These are phyloP conservation scores for Rhododendron williamsianum DNA, from an alignment of 148 eudicot species.

Conservation along the genomic window DNA sequence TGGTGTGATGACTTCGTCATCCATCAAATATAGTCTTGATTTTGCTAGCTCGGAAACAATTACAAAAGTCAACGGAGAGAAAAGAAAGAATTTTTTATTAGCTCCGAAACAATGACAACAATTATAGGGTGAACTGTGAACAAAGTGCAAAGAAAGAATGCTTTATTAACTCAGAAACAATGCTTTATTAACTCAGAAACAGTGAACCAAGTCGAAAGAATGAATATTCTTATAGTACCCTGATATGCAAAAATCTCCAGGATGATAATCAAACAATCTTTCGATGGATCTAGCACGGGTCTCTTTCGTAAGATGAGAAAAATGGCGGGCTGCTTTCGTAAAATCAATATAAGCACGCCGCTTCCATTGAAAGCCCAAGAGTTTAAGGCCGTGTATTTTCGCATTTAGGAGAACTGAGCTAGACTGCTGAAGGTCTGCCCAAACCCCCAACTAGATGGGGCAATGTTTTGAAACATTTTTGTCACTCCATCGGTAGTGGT, in stretches of 20 bases:
- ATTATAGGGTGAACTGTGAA: too few species aligned
- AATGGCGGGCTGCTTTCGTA: slow-evolving; percentile 49
- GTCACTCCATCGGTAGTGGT: slow-evolving; percentile 61
- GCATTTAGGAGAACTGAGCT: slow-evolving; percentile 34
- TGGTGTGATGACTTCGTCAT: too few species aligned
- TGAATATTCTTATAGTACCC: too few species aligned
- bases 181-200: not conserved
- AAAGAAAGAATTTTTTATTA: not conserved
- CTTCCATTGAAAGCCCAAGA: not conserved
- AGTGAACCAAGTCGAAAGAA: too few species aligned
- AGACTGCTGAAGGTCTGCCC: slow-evolving; percentile 66
- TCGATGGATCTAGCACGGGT: not conserved
- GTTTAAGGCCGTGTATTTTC: not conserved
- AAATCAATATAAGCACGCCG: not conserved
- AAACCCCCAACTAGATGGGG: slow-evolving; percentile 64
- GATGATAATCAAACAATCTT: not conserved
- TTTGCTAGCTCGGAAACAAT: not conserved
- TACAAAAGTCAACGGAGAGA: not conserved
- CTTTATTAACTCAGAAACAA: too few species aligned
- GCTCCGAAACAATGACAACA: too few species aligned
- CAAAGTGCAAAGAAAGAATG: too few species aligned
- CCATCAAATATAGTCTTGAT: not conserved
- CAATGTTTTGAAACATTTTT: slow-evolving; percentile 32
- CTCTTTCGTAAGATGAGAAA: not conserved
- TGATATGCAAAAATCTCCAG: not conserved